Evolutionary conservation across 805 yeast genomes (phyloP).

Genomic region (Lachancea fermentati): DNA sequence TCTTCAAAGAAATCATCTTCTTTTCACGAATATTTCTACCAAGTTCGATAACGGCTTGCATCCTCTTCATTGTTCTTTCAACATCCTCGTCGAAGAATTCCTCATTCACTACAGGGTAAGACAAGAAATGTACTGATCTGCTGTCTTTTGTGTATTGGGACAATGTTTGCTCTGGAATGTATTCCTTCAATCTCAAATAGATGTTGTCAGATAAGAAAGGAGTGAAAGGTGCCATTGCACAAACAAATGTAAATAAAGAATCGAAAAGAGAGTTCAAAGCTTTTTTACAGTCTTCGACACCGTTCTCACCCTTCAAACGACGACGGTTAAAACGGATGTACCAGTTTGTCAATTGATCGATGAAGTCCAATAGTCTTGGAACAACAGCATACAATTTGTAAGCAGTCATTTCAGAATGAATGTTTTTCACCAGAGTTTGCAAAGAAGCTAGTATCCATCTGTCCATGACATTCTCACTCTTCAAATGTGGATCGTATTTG

Average conservation of each 20-base stretch:
- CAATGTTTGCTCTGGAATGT: slow-evolving; percentile 56
- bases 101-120: slow-evolving; percentile 79
- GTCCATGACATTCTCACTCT: slow-evolving; percentile 90
- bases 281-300: slow-evolving; percentile 72
- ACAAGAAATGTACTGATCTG: slow-evolving; percentile 88
- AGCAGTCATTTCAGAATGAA: slow-evolving; percentile 83
- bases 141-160: slow-evolving; percentile 47
- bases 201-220: slow-evolving; percentile 92
- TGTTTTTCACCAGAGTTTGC: slow-evolving; percentile 81
- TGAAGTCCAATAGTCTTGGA: slow-evolving; percentile 79
- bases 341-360: slow-evolving; percentile 97
- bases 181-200: slow-evolving; percentile 65
- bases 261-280: slow-evolving; percentile 91
- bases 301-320: slow-evolving; percentile 94
- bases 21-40: slow-evolving; percentile 97
- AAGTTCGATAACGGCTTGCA: slow-evolving; percentile 94
- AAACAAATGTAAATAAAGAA: slow-evolving; percentile 77
- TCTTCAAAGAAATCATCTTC: slow-evolving; percentile 87
- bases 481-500: slow-evolving; percentile 58
- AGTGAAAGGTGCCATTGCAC: slow-evolving; percentile 99
- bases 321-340: slow-evolving; percentile 96
- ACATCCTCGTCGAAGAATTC: slow-evolving; percentile 77
- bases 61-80: slow-evolving; percentile 84
- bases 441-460: slow-evolving; percentile 95
- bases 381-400: slow-evolving; percentile 95